These are phyloP conservation scores for Proliferodiscus dingleyae DNA, from an alignment of 2,329 filamentous ascomycete species.

Conservation along the genomic window DNA sequence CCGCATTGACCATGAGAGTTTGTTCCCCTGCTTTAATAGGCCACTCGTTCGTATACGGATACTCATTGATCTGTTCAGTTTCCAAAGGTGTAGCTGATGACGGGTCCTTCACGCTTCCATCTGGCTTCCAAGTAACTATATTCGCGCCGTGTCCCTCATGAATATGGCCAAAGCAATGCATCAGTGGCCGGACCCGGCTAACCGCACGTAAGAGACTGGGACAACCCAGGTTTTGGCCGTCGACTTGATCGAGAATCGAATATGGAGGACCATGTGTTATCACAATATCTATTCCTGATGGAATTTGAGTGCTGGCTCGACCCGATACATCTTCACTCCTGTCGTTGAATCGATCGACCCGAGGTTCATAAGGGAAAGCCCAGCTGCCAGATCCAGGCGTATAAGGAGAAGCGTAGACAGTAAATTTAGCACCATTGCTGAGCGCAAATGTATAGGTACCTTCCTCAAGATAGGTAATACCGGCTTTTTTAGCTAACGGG, in stretches of 20 bases:
- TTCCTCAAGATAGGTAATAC: slow-evolving; percentile 24
- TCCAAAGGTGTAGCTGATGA: slow-evolving; percentile 27
- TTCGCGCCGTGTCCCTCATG: slow-evolving; percentile 51
- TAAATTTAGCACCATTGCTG: slow-evolving; percentile 18
- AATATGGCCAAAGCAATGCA: slow-evolving; percentile 62
- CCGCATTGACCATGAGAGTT: slow-evolving; percentile 58
- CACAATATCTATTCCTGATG: slow-evolving; percentile 31
- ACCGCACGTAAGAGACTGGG: slow-evolving; percentile 42
- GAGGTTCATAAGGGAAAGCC: slow-evolving; percentile 15
- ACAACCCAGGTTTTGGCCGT: slow-evolving; percentile 32
- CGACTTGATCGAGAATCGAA: slow-evolving; percentile 28
- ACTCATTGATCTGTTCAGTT: slow-evolving; percentile 36
- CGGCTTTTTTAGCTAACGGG: slow-evolving; percentile 12
- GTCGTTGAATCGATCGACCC: too few species aligned
- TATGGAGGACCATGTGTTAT: slow-evolving; percentile 40
- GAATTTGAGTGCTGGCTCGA: slow-evolving; percentile 12
- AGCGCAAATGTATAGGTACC: slow-evolving; percentile 24
- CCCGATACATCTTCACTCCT: too few species aligned
- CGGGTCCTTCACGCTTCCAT: slow-evolving; percentile 26
- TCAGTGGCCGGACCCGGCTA: slow-evolving; percentile 36
- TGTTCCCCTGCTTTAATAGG: slow-evolving; percentile 36
- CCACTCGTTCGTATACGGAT: slow-evolving; percentile 31
- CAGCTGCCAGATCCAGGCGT: slow-evolving; percentile 20
- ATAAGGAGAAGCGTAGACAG: slow-evolving; percentile 26
- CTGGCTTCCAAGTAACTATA: slow-evolving; percentile 45